Conservation (phyloP, 2,329 filamentous ascomycete genomes). For the Aspergillus ruber region DNA sequence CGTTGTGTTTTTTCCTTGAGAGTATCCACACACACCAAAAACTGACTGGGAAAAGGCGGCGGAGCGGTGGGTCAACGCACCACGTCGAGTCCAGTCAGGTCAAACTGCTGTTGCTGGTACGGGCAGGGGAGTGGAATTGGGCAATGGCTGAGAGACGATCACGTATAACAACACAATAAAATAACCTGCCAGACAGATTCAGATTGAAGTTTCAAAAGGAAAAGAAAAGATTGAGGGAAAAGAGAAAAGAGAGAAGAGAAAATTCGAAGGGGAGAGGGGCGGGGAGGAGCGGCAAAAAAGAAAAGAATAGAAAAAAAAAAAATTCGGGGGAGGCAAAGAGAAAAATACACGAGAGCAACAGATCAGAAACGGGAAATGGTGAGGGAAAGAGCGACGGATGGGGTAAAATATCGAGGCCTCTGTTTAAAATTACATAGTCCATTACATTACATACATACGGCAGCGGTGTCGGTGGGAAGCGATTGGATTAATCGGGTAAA, state of each 20-base stretch:
- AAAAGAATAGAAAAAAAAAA: conserved; percentile 14
- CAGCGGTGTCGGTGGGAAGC: neutral
- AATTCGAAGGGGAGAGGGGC: conserved; percentile 6
- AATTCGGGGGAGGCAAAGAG: conserved; percentile 2
- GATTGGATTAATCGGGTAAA: neutral
- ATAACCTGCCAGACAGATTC: conserved; percentile 7
- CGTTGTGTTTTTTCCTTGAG: conserved; percentile 23
- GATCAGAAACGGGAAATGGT: conserved; percentile 2
- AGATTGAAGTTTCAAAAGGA: neutral
- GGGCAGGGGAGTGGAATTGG: conserved; percentile 1
- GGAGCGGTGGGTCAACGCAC: conserved; percentile 28
- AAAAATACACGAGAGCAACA: neutral
- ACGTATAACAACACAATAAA: conserved; percentile 8
- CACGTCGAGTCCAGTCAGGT: conserved; percentile 21
- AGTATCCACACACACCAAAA: conserved; percentile 33
- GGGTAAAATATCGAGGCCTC: conserved; percentile 2
- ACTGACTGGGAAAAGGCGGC: conserved; percentile 35
- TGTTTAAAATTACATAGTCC: neutral
- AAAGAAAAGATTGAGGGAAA: conserved; percentile 9
- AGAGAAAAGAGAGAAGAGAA: conserved; percentile 8
- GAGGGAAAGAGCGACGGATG: conserved; percentile 2
- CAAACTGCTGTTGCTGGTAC: conserved; percentile 8
- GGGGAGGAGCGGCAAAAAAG: conserved; percentile 3
- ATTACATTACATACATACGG: neutral
- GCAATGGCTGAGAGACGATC: conserved; percentile 6